Conservation (phyloP, 2,329 filamentous ascomycete species). For the Pseudogymnoascus sp. region DNA sequence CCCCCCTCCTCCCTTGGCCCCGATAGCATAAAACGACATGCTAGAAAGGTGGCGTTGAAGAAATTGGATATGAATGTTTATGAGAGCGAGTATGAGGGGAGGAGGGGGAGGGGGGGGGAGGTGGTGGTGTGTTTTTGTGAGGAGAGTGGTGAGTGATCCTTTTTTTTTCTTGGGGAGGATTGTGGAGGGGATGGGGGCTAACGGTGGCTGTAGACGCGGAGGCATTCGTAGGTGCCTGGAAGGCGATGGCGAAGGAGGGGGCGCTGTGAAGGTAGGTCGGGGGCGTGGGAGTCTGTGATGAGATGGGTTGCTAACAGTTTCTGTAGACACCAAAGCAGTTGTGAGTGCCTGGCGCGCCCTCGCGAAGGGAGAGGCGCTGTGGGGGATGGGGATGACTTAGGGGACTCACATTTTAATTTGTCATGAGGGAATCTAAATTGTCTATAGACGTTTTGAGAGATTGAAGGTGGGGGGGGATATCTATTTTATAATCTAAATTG, state of each 20-base stretch:
- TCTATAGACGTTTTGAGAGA: too few species aligned
- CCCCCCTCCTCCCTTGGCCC: background rate
- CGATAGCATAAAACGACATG: conserved; percentile 11
- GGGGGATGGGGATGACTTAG: too few species aligned
- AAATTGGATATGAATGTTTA: conserved; percentile 52
- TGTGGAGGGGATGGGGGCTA: background rate
- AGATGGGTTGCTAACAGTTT: background rate
- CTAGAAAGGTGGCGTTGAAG: conserved; percentile 40
- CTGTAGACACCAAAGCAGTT: background rate
- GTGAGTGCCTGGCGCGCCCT: background rate
- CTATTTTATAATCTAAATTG: too few species aligned
- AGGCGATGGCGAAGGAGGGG: background rate
- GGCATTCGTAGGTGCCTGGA: background rate
- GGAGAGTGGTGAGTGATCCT: conserved; percentile 17
- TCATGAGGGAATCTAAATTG: too few species aligned
- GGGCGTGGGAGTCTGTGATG: too few species aligned
- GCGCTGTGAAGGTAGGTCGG: background rate
- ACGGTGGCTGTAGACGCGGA: background rate
- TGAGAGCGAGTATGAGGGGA: conserved; percentile 45
- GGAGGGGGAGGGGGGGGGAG: conserved; percentile 35
- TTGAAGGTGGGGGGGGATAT: too few species aligned
- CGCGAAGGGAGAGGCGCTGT: background rate
- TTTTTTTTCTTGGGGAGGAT: background rate
- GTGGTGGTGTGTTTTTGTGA: conserved; percentile 26
- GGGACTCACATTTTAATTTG: too few species aligned